Percentiles rank a stretch among this genome's conserved stretches.
Evolutionary conservation across 179 eudicot genomes (phyloP).

Genomic region (Kewa caespitosa): DNA sequence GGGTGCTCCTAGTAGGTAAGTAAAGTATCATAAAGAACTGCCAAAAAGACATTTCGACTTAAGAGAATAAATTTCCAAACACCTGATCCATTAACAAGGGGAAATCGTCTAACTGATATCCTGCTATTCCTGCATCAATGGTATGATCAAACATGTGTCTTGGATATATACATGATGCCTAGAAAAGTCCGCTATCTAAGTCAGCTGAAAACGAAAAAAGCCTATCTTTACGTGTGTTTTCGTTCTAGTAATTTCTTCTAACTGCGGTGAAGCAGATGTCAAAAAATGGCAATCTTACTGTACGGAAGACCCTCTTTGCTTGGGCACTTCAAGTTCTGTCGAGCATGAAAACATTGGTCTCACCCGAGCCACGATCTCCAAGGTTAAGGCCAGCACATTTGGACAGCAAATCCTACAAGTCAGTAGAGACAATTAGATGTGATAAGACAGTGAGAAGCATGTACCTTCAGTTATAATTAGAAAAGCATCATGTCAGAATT

Average conservation of each 20-base stretch:
- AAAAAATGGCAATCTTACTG: conserved; percentile 15
- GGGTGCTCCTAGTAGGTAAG: too few species aligned
- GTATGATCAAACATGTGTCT: too few species aligned
- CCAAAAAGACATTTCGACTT: too few species aligned
- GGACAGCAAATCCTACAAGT: conserved; percentile 33
- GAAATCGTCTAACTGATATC: too few species aligned
- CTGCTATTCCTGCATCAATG: too few species aligned
- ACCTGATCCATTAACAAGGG: too few species aligned
- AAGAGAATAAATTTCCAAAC: too few species aligned
- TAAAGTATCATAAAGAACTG: too few species aligned
- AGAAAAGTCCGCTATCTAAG: neutral
- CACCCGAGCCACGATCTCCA: conserved; percentile 22
- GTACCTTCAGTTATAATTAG: neutral
- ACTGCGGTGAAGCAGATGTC: neutral
- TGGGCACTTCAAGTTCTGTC: neutral
- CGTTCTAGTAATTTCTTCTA: neutral
- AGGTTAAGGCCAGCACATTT: conserved; percentile 36
- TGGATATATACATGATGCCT: too few species aligned
- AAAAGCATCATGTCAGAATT: neutral
- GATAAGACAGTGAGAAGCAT: neutral
- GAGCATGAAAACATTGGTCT: conserved; percentile 6
- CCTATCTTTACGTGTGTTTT: conserved; percentile 6
- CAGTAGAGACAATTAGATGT: conserved; percentile 6
- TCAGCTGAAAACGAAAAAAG: neutral
- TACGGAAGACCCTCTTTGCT: neutral